Base-by-base conservation (phyloP, 257 asterid species). In the Sherardia arvensis region DNA sequence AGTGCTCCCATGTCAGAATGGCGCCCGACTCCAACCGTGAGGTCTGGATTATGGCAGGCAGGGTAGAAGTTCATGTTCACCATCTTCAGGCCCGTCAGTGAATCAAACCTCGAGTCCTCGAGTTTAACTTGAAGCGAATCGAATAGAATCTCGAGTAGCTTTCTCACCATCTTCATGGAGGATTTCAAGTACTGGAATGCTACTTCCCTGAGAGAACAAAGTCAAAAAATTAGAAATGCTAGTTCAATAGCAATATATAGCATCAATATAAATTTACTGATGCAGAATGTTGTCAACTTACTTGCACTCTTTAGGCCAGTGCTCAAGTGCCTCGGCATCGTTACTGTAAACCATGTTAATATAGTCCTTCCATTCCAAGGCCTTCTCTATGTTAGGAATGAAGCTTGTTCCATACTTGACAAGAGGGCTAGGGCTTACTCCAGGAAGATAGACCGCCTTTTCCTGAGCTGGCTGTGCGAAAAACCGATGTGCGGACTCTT, bases 301-400 rank as follows among this genome's bases (percentile, higher is more conserved):
- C 78, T 68, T 71, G 83, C 78, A 74, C 0, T 30, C 54, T 18
- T 45, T 49, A 32, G 83, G 83, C 83, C 83, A 74, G 51, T 71
- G 75, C 23, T 67, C 32, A 22, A 61, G 77, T 12, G 83, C 80
- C 48, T 78, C 80, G 27, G 53, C 63, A 56, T 78, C 80, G 59
- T 65, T 78, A 28, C 80, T 74, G 32, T 74, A 78, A 23, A 65
- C 61, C 80, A 78, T 71, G 62, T 75, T 78, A 14, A 74, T 36
- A 68, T 71, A 74, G 62, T 78, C 80, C 59, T 75, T 78, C 78
- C 83, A 78, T 66, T 78, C 83, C 71, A 78, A 45, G 56, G 78
- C 78, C 58, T 67, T 78, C 54, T 78, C 80, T 27, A 61, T 71
- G 9, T 78, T 73, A 34, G 80, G 80, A 0, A 30, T 73, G 71